A percentile compares a stretch with the other conserved stretches of the same genome.
Conservation (phyloP, 2,329 filamentous ascomycete species). For the Pochonia chlamydosporia region DNA sequence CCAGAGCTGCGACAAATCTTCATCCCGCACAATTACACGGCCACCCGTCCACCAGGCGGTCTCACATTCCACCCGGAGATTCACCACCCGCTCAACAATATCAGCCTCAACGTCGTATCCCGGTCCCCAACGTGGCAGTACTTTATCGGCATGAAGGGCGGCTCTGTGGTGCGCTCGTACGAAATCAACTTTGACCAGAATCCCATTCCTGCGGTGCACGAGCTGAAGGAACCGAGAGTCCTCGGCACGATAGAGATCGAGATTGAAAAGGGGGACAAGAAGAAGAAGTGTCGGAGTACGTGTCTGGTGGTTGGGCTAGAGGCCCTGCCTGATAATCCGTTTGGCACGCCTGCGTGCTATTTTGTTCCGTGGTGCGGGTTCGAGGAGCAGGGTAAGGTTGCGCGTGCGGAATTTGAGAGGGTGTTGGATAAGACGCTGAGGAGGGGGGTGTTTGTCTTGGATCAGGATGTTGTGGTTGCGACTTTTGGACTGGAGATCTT, state of each 20-base stretch:
- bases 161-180: slow-evolving; percentile 12
- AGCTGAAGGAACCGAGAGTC: slow-evolving; percentile 14
- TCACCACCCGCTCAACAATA: too few species aligned
- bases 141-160: slow-evolving; percentile 6
- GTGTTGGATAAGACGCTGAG: slow-evolving; percentile 5
- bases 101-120: slow-evolving; percentile 17
- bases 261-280: too few species aligned
- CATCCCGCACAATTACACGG: too few species aligned
- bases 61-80: too few species aligned
- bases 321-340: slow-evolving; percentile 18
- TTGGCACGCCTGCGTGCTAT: slow-evolving; percentile 21
- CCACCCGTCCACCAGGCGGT: too few species aligned
- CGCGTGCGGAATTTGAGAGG: slow-evolving; percentile 11
- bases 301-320: slow-evolving; percentile 20
- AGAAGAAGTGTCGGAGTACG: too few species aligned
- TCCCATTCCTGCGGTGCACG: slow-evolving; percentile 14
- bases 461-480: not conserved
- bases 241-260: too few species aligned
- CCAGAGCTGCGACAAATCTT: too few species aligned
- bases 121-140: slow-evolving; percentile 22
- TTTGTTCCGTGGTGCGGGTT: slow-evolving; percentile 22
- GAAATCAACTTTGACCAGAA: slow-evolving; percentile 20
- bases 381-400: slow-evolving; percentile 14
- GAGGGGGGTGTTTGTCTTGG: slow-evolving; percentile 5
- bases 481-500: slow-evolving; percentile 17